Percentiles rank a stretch among this genome's conserved stretches.
Evolutionary conservation across 805 yeast species (phyloP).

Genomic region (Candida glaebosa): DNA sequence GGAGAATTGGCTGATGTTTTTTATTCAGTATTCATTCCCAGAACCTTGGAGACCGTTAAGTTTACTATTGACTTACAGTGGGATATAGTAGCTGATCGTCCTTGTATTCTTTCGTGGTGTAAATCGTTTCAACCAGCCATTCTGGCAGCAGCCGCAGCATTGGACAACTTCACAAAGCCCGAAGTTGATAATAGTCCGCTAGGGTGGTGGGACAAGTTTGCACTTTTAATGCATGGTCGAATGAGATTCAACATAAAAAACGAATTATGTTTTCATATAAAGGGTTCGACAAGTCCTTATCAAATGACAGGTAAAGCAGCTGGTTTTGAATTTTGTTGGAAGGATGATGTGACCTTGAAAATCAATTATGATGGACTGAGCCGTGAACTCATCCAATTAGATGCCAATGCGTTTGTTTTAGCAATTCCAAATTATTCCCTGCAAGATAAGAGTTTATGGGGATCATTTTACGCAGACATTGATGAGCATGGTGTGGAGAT

Average conservation of each 20-base stretch:
- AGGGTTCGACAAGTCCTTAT: conserved; percentile 59
- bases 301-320: conserved; percentile 53
- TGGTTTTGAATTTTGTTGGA: conserved; percentile 67
- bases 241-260: conserved; percentile 45
- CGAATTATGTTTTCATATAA: conserved; percentile 60
- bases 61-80: conserved; percentile 49
- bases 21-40: conserved; percentile 54
- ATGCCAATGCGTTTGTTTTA: conserved; percentile 54
- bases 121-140: conserved; percentile 60
- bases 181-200: conserved; percentile 42
- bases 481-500: conserved; percentile 16
- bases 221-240: conserved; percentile 53
- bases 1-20: conserved; percentile 41
- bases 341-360: conserved; percentile 46
- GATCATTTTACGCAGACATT: conserved; percentile 27
- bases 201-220: conserved; percentile 53
- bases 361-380: conserved; percentile 51
- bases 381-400: conserved; percentile 48
- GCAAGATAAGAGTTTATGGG: conserved; percentile 35
- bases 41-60: conserved; percentile 65
- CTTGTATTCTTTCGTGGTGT: conserved; percentile 61
- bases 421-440: conserved; percentile 51
- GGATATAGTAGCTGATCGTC: conserved; percentile 39
- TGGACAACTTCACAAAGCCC: conserved; percentile 45
- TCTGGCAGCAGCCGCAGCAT: conserved; percentile 43